These are phyloP conservation scores for Suhomyces terraborum DNA, from an alignment of 1,139 yeast genomes.

Conservation along the genomic window DNA sequence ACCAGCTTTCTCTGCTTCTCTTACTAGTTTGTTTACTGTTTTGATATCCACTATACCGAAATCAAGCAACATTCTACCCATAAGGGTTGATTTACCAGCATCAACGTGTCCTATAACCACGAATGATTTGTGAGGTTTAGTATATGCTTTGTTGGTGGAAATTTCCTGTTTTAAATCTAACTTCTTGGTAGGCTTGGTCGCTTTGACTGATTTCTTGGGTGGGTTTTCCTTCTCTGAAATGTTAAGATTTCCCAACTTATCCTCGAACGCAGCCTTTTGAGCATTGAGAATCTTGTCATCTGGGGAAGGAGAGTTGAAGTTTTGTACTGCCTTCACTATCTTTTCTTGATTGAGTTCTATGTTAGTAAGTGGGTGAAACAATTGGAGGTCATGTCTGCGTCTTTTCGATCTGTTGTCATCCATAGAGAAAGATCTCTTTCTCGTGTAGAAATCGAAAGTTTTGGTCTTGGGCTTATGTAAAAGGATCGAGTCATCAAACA, in stretches of 20 bases:
- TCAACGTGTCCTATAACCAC: constrained; percentile 97
- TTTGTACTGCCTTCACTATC: constrained; percentile 49
- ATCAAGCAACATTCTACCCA: constrained; percentile 87
- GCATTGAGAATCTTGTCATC: constrained; percentile 72
- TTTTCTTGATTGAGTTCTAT: constrained; percentile 48
- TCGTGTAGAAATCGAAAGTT: constrained; percentile 1
- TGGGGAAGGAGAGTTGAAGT: constrained; percentile 76
- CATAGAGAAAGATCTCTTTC: constrained; percentile 13
- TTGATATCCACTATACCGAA: constrained; percentile 77
- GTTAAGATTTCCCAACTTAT: constrained; percentile 36
- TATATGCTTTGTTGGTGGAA: constrained; percentile 30
- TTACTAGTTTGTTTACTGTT: constrained; percentile 71
- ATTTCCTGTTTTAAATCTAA: constrained; percentile 46
- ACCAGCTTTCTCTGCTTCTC: constrained; percentile 81
- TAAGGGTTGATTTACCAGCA: constrained; percentile 94
- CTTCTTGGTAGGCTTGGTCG: constrained; percentile 45
- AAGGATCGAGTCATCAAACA: constrained; percentile 26
- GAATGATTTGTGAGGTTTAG: constrained; percentile 70
- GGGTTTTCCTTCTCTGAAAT: constrained; percentile 15
- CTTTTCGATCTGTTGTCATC: constrained; percentile 26
- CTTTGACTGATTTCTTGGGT: constrained; percentile 21
- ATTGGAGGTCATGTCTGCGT: constrained; percentile 23
- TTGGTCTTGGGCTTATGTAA: constrained; percentile 11
- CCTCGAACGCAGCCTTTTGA: constrained; percentile 55
- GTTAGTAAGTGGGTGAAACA: constrained; percentile 45